Conservation (phyloP, 345 rosid species). For the Linum trigynum region DNA sequence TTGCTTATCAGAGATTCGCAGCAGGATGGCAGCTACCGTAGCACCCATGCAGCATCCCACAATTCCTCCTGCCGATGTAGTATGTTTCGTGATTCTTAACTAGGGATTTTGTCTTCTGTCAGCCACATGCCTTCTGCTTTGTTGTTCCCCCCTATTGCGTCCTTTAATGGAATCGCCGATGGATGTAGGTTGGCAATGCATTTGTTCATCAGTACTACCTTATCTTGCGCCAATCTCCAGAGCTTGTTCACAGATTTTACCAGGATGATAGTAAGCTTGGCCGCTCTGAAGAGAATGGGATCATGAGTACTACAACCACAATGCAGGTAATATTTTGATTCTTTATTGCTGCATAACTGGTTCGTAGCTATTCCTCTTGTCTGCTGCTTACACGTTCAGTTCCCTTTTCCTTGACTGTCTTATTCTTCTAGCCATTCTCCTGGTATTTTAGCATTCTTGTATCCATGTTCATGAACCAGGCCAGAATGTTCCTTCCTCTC, state of each 20-base stretch:
- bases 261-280: conserved; percentile 91
- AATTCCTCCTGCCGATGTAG: conserved; percentile 17
- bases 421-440: background rate
- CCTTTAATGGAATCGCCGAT: conserved; percentile 4
- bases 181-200: conserved; percentile 71
- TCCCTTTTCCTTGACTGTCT: background rate
- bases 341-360: background rate
- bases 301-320: conserved; percentile 68
- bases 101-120: background rate
- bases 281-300: conserved; percentile 64
- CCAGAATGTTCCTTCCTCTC: no score
- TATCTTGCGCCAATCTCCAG: conserved; percentile 81
- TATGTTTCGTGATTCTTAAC: conserved; percentile 6
- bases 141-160: background rate
- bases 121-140: conserved; percentile 3
- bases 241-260: conserved; percentile 82
- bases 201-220: conserved; percentile 94
- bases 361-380: background rate
- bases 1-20: background rate
- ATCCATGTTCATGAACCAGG: no score
- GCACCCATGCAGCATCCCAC: conserved; percentile 4
- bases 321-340: conserved; percentile 48
- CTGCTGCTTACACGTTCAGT: background rate
- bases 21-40: conserved; percentile 12
- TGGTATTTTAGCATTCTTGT: no score